Evolutionary conservation across 2,329 filamentous ascomycete genomes (phyloP), one percentile per base, ranked within the genome.

Genomic region (Botryotinia narcissicola): DNA sequence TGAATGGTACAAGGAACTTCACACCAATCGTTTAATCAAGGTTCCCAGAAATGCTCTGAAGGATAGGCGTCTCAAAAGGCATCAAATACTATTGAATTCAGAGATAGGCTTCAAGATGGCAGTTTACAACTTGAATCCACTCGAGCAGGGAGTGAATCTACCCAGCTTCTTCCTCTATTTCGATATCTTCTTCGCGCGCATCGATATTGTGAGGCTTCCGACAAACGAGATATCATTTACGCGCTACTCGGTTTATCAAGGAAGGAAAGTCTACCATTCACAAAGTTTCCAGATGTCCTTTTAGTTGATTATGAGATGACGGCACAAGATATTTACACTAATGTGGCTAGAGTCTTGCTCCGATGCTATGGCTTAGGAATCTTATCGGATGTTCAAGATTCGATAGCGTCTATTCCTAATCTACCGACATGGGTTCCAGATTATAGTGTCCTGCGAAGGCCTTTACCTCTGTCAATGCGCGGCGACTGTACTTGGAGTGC

Each of bases 401-500:
- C 46, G 10, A 22, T 42, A 42, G 60, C 70, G 16, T 64, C 70
- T 35, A 42, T 71, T 32, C 60, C 70, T n/a, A 35, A 42, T 10
- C 35, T 71, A 22, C 70, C 70, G 51, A 66, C 44, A 10, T 71
- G 70, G 70, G 60, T 71, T 25, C 70, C 70, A 25, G 70, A 71
- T 37, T 71, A 71, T 66, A 71, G 70, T 37, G 22, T 42, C 16
- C 46, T n/a, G 2, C 40, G 59, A n/a, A 54, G 46, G 14, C 60
- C 70, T 16, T 37, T 71, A 8, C 60, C 70, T n/a, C 35, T 71
- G 8, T 64, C 60, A 57, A 64, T 66, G 70, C 70, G 70, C 32
- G 70, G 70, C 37, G 59, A 54, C 22, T 54, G 60, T 57, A n/a
- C 7, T 22, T 71, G 60, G 70, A 71, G 32, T 16, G 70, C 60